Evolutionary conservation across 805 yeast genomes (phyloP).

Genomic region (Ogataea polymorpha): DNA sequence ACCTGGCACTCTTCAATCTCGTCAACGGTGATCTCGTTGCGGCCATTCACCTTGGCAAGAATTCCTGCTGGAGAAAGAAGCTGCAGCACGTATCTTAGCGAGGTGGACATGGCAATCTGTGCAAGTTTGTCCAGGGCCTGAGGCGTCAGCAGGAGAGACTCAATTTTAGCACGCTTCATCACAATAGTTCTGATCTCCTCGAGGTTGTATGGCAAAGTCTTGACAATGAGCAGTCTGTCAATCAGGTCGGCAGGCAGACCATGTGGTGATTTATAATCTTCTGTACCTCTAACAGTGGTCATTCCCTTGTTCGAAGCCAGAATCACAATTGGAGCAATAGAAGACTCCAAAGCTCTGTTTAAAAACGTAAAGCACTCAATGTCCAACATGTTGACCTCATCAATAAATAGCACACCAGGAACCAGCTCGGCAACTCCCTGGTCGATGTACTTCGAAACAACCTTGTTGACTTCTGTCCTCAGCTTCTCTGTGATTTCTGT

Average conservation of each 20-base stretch:
- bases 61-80: conserved; percentile 87
- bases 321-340: conserved; percentile 93
- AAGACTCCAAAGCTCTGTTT: conserved; percentile 95
- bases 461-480: conserved; percentile 92
- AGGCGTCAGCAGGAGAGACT: conserved; percentile 76
- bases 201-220: conserved; percentile 71
- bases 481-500: conserved; percentile 96
- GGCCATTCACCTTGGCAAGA: conserved; percentile 71
- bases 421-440: conserved; percentile 98
- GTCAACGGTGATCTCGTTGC: conserved; percentile 60
- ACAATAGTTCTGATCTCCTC: conserved; percentile 86
- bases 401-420: conserved; percentile 96
- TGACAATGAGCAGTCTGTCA: conserved; percentile 90
- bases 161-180: conserved; percentile 88
- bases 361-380: conserved; percentile 94
- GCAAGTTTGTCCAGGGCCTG: conserved; percentile 88
- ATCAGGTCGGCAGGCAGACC: conserved; percentile 95
- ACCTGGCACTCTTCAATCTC: conserved; percentile 87
- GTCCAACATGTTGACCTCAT: conserved; percentile 98
- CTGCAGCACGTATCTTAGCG: conserved; percentile 89
- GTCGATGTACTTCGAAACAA: conserved; percentile 97
- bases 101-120: conserved; percentile 84
- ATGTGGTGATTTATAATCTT: conserved; percentile 83
- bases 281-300: conserved; percentile 90
- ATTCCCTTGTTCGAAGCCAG: conserved; percentile 98